phyloP scores from a whole-genome alignment of 2,329 filamentous ascomycete species.

The Cladophialophora psammophila region DNA sequence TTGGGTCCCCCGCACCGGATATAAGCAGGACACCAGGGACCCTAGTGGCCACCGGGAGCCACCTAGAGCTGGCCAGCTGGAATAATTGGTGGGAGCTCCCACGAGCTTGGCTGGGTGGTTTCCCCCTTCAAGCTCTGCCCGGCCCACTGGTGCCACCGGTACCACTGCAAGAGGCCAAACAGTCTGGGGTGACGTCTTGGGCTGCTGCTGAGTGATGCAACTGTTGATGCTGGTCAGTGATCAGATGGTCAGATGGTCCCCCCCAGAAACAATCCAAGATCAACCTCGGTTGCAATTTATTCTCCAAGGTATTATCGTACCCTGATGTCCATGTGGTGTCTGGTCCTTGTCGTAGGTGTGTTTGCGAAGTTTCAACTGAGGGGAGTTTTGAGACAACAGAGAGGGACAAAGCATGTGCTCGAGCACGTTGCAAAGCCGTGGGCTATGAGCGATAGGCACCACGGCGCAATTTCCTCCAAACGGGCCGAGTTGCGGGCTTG shows the following conservation, averaged over 20 bases:
- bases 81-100: constrained; percentile 14
- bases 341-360: neutral
- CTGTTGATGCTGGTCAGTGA: neutral
- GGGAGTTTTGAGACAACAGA: neutral
- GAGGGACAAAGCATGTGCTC: constrained; percentile 3
- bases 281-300: constrained; percentile 8
- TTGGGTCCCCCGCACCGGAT: constrained; percentile 15
- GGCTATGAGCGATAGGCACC: neutral
- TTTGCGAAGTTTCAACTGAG: neutral
- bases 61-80: constrained; percentile 1
- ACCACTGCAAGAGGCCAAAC: constrained; percentile 5
- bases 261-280: constrained; percentile 12
- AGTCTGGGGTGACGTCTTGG: constrained; percentile 12
- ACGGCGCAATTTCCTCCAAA: constrained; percentile 15
- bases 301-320: neutral
- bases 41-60: neutral
- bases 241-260: constrained; percentile 12
- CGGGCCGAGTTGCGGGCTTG: constrained; percentile 6
- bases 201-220: constrained; percentile 17
- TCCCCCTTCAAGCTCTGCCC: neutral
- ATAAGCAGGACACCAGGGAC: neutral
- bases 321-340: neutral
- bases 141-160: neutral
- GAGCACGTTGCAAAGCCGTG: constrained; percentile 1
- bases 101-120: neutral